Evolutionary conservation across 495 filamentous ascomycete species (phyloP), one percentile per base, ranked within the genome.

Genomic region (Lichenothelia convexa): DNA sequence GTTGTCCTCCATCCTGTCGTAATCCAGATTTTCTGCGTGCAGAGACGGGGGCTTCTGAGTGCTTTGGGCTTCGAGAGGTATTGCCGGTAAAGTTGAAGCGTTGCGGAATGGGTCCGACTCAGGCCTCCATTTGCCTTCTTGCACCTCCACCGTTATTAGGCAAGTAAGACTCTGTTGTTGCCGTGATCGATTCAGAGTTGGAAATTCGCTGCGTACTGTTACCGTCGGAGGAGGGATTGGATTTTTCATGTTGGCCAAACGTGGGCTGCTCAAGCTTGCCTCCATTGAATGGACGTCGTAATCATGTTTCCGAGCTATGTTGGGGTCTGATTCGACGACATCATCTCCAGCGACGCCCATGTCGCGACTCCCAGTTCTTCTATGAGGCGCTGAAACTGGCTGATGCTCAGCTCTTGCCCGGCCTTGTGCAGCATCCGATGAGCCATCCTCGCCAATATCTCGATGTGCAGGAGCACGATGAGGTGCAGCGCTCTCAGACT

Each of bases 271-370:
- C 18, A 92, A 59, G 30, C 75, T 82, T 1, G 80, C 80, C 56
- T 94, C 24, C 84, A 93, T 92, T 9, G 87, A 81, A 48, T 94
- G 87, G 18, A 93, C 71, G 53, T 97, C 89, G 50, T 93, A 94
- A 47, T 94, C 89, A 49, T 94, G 86, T 35, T 84, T 73, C 42
- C 86, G 59, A 7, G 48, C 49, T 22, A 58, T 56, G 13, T 59
- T 56, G 8, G 70, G 42, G 23, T 53, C 47, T 4, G 50, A 49
- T 18, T 87, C 82, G 29, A 73, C 68, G 48, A 87, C 91, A 17
- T 84, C 80, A 12, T 32, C 44, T n/a, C n/a, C n/a, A n/a, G 77
- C 69, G 7, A 72, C 75, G 8, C 80, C 82, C n/a, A n/a, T n/a
- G n/a, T n/a, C n/a, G n/a, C n/a, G n/a, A n/a, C n/a, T n/a, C n/a